Conservation (phyloP, 2,329 filamentous ascomycete species). For the Chaetomiaceae sp. region DNA sequence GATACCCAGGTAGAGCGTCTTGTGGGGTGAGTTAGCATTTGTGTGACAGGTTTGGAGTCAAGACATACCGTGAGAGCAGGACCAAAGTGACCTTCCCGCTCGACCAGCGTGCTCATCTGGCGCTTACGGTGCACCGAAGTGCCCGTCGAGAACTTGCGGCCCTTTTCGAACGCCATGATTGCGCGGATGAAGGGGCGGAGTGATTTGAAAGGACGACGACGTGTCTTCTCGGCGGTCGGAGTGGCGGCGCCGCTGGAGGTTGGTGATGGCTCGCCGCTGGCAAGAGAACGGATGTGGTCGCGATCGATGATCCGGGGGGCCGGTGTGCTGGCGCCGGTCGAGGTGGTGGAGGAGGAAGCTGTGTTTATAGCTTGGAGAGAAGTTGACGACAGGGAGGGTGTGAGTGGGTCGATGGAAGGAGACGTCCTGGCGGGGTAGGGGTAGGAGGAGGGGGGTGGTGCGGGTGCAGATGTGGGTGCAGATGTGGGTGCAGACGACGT, state of each 20-base stretch:
- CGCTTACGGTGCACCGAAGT: slow-evolving; percentile 43
- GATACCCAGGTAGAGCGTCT: slow-evolving; percentile 60
- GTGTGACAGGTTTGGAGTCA: background rate
- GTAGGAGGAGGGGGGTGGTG: too few relatives aligned
- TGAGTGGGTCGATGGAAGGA: background rate
- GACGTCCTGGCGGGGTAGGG: background rate
- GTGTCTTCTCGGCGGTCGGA: background rate
- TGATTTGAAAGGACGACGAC: slow-evolving; percentile 5
- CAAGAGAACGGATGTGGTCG: slow-evolving; percentile 10
- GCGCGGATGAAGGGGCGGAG: slow-evolving; percentile 20
- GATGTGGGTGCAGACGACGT: too few relatives aligned
- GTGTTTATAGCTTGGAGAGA: slow-evolving; percentile 2
- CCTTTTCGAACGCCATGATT: slow-evolving; percentile 28
- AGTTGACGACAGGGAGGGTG: background rate
- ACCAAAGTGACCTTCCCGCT: slow-evolving; percentile 41
- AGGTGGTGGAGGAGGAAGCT: background rate
- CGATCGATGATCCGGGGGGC: slow-evolving; percentile 1
- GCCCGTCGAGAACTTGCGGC: slow-evolving; percentile 41
- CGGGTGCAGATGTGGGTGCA: too few relatives aligned
- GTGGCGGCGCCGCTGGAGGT: slow-evolving; percentile 3
- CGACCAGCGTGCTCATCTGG: slow-evolving; percentile 42
- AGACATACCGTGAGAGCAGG: slow-evolving; percentile 42
- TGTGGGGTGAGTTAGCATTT: background rate
- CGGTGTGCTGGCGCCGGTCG: background rate
- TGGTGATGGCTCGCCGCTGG: slow-evolving; percentile 11